phyloP scores from a whole-genome alignment of 1,284 basidiomycete species.

The Ganoderma resinaceum region DNA sequence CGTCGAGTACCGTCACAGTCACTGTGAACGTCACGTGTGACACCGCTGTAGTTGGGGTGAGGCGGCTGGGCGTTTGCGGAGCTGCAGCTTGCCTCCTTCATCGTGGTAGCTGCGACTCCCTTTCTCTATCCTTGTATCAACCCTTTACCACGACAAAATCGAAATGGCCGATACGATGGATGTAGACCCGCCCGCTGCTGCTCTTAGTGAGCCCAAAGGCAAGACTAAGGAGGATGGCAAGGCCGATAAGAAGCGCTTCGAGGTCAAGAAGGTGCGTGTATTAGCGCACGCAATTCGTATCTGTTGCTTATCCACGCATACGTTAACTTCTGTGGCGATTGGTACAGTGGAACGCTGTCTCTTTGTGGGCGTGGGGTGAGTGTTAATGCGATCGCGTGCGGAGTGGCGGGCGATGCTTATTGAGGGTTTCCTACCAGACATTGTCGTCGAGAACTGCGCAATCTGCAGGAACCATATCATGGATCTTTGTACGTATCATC shows the following conservation, averaged over 20 bases:
- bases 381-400: conserved; percentile 15
- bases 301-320: conserved; percentile 11
- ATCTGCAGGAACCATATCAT: conserved; percentile 98
- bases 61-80: conserved; percentile 6
- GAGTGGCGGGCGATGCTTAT: conserved; percentile 11
- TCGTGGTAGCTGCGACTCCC: conserved; percentile 15
- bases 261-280: conserved; percentile 89
- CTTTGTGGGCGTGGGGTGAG: conserved; percentile 96
- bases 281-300: conserved; percentile 9
- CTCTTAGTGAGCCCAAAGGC: conserved; percentile 49
- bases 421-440: conserved; percentile 62
- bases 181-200: conserved; percentile 67
- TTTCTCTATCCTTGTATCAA: neutral
- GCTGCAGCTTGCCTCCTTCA: conserved; percentile 28
- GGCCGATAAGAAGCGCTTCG: conserved; percentile 82
- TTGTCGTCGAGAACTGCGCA: conserved; percentile 95
- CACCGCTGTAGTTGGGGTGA: conserved; percentile 17
- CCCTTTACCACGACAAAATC: conserved; percentile 7
- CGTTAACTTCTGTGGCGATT: conserved; percentile 5
- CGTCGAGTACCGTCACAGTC: conserved; percentile 12
- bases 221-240: conserved; percentile 59
- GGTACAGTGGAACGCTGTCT: conserved; percentile 93
- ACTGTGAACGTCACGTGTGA: conserved; percentile 14
- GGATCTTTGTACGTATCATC: conserved; percentile 86
- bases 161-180: conserved; percentile 75